Percentiles rank a stretch among this genome's conserved stretches.
Evolutionary conservation across 2,329 filamentous ascomycete species (phyloP).

Genomic region (Alternaria gansuensis): DNA sequence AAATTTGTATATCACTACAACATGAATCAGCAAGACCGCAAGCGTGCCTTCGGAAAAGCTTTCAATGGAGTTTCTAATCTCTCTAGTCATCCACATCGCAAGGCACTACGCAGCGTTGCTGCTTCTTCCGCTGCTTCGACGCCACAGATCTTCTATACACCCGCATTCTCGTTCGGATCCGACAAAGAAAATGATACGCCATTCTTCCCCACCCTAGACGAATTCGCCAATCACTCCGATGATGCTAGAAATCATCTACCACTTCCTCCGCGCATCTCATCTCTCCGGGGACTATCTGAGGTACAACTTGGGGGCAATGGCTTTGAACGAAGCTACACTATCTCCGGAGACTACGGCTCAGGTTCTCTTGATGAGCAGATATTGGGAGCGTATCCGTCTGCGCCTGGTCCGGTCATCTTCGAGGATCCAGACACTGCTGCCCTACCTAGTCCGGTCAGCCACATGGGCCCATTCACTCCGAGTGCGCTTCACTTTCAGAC

Average conservation of each 20-base stretch:
- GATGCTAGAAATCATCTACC: background rate
- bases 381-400: background rate
- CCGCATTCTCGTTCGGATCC: background rate
- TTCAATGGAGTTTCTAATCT: slow-evolving; percentile 14
- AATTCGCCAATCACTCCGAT: background rate
- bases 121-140: slow-evolving; percentile 6
- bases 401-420: slow-evolving; percentile 11
- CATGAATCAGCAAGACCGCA: slow-evolving; percentile 22
- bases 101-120: slow-evolving; percentile 3
- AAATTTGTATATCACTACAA: background rate
- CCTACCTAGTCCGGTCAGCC: slow-evolving; percentile 1
- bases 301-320: background rate
- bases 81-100: slow-evolving; percentile 7
- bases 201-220: background rate
- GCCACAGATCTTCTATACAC: background rate
- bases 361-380: background rate
- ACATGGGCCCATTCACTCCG: slow-evolving; percentile 14
- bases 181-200: slow-evolving; percentile 18
- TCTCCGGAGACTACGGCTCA: background rate
- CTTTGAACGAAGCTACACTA: background rate
- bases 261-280: background rate
- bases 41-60: slow-evolving; percentile 32
- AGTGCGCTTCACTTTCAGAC: slow-evolving; percentile 26
- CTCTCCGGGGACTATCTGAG: background rate
- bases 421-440: slow-evolving; percentile 5